Evolutionary conservation across 257 asterid genomes (phyloP), one percentile per base, ranked within the genome.

Genomic region (Gentiana macrophylla): DNA sequence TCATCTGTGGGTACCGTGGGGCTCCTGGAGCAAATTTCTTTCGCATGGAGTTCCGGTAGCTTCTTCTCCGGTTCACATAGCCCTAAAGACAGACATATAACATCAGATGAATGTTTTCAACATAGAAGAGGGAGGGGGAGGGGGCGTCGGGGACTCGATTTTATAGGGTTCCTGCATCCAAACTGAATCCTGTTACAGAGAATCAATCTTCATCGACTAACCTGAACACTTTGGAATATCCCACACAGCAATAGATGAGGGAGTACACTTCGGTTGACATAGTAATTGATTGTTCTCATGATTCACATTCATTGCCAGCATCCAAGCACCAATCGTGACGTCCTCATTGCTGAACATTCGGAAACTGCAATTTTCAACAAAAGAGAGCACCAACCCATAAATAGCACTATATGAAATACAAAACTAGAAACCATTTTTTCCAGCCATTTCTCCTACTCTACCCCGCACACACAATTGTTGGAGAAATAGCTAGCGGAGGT

Each of bases 201-300:
- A 15, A 41, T 41, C 9, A 10, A 41, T 5, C 46, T 5, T 41
- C 8, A 52, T 50, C 12, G 11, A 69, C 57, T 56, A 47, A 92
- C 99, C 99, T 64, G 99, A 92, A 79, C 99, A 92, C 70, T 79
- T 85, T 15, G 99, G 99, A 72, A 92, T 80, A 69, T 92, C 99
- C 99, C 99, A 92, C 60, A 92, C 99, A 50, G 97, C 94, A 62
- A 92, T 81, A 53, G 94, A 85, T 6, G 84, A 62, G 41, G 89
- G 58, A 5, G 89, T 72, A 50, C 99, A 92, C 58, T 80, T 85
- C 5, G 79, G 72, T 64, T 69, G 77, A 56, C 99, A 92, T 38
- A 92, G 84, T 37, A 50, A 63, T 69, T 81, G 77, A 57, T 80
- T 76, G 54, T 83, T 76, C 81, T 92, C 99, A 47, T 83, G 95